A percentile compares a stretch with the other conserved stretches of the same genome.
Conservation (phyloP, 2,329 filamentous ascomycete genomes). For the Plectosphaerella cucumerina region DNA sequence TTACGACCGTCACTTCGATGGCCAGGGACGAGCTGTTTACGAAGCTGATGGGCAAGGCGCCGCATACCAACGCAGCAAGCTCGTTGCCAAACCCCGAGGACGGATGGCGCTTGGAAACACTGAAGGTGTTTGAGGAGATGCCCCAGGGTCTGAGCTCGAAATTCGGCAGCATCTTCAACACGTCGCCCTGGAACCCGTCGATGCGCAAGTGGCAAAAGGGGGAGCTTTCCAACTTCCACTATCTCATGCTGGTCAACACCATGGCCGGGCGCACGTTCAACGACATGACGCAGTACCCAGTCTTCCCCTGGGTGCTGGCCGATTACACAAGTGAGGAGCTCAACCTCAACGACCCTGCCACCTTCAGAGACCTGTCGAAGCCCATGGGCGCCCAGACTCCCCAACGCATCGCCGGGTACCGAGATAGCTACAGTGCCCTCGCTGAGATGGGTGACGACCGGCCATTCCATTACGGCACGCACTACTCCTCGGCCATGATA, state of each 20-base stretch:
- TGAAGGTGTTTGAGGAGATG: constrained; percentile 61
- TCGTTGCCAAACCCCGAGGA: constrained; percentile 77
- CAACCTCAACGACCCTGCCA: constrained; percentile 77
- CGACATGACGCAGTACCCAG: constrained; percentile 94
- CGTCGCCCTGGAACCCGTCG: constrained; percentile 74
- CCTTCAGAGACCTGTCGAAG: constrained; percentile 87
- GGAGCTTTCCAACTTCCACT: constrained; percentile 97
- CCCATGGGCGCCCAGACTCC: constrained; percentile 91
- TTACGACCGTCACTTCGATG: constrained; percentile 74
- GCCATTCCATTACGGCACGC: constrained; percentile 95
- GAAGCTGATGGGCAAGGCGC: constrained; percentile 73
- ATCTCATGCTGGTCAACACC: constrained; percentile 97
- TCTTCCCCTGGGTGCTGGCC: constrained; percentile 95
- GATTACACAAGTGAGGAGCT: constrained; percentile 94
- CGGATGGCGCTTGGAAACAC: constrained; percentile 83
- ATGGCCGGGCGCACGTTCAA: constrained; percentile 97
- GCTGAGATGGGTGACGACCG: constrained; percentile 81
- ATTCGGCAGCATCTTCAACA: constrained; percentile 88
- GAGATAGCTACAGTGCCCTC: constrained; percentile 80
- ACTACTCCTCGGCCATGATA: constrained; percentile 99
- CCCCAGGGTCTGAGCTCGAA: constrained; percentile 72
- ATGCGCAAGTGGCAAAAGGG: constrained; percentile 89
- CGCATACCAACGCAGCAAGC: constrained; percentile 69
- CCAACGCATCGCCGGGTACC: constrained; percentile 72
- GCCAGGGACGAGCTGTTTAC: constrained; percentile 76